Percentiles rank a stretch among this genome's conserved stretches.
phyloP scores from a whole-genome alignment of 2,329 filamentous ascomycete species.

The Talaromyces verruculosus region DNA sequence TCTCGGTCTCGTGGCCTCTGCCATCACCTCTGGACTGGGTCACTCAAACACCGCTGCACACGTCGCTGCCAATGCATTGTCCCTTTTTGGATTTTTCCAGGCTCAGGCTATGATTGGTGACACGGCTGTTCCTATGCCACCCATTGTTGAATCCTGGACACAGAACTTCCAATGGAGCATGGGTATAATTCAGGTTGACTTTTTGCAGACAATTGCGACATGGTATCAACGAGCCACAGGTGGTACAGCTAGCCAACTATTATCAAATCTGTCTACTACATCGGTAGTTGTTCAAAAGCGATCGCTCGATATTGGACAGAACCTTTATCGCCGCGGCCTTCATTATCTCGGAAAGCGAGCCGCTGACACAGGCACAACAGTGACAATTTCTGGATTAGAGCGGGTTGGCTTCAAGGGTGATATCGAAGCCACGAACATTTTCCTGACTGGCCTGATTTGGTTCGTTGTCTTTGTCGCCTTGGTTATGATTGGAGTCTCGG shows the following conservation, averaged over 20 bases:
- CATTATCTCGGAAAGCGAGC: conserved; percentile 57
- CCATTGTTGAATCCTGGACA: conserved; percentile 88
- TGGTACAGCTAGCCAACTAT: conserved; percentile 74
- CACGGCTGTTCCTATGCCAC: conserved; percentile 75
- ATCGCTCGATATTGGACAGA: conserved; percentile 44
- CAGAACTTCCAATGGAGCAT: conserved; percentile 99
- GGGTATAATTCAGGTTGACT: conserved; percentile 86
- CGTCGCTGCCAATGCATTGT: conserved; percentile 87
- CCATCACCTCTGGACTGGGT: conserved; percentile 82
- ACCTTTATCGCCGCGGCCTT: conserved; percentile 31
- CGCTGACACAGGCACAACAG: conserved; percentile 41
- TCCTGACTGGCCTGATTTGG: conserved; percentile 86
- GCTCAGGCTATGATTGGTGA: conserved; percentile 89
- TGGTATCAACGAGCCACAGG: conserved; percentile 97
- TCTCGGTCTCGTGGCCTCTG: conserved; percentile 78
- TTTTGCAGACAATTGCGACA: conserved; percentile 83
- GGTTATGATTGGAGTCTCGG: conserved; percentile 68
- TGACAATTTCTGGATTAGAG: conserved; percentile 75
- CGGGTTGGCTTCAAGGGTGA: conserved; percentile 81
- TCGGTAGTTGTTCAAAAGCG: conserved; percentile 83
- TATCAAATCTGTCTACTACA: conserved; percentile 69
- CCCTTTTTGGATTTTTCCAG: conserved; percentile 94
- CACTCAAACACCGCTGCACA: conserved; percentile 94
- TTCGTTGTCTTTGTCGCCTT: conserved; percentile 80
- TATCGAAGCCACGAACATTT: conserved; percentile 90